Conservation (phyloP, 345 rosid genomes). For the Rhodamnia argentea region DNA sequence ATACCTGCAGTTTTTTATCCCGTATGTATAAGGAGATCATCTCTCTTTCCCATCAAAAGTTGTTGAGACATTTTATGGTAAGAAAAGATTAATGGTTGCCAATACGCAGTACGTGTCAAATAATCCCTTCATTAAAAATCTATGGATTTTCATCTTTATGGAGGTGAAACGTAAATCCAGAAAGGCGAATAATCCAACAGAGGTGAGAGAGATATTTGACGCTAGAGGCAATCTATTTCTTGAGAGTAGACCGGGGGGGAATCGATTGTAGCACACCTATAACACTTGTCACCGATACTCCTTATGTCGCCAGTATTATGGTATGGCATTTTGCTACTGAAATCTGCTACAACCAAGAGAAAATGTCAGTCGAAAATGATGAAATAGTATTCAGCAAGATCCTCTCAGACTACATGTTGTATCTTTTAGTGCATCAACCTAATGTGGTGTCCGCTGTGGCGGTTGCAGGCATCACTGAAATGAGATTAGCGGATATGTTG, state of each 20-base stretch:
- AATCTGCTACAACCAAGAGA: background rate
- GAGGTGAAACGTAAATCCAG: no score
- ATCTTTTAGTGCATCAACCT: background rate
- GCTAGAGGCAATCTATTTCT: background rate
- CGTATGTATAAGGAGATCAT: no score
- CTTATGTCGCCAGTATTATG: background rate
- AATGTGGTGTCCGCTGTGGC: background rate
- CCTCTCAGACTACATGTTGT: background rate
- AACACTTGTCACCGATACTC: rapidly evolving
- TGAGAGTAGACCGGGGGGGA: rapidly evolving
- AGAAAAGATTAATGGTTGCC: no score
- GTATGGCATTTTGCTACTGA: background rate
- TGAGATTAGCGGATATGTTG: no score
- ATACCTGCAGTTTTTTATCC: no score
- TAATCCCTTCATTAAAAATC: background rate
- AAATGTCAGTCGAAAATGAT: background rate
- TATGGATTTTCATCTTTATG: background rate
- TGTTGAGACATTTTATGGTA: no score
- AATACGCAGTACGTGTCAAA: background rate
- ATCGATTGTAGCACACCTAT: no score
- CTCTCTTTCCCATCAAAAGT: no score
- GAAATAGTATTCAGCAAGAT: background rate
- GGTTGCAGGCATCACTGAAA: background rate
- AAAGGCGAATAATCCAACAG: rapidly evolving
- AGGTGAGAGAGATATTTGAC: background rate